Conservation (phyloP, 176 grass and related monocot species). For the Pontederia crassipes region DNA sequence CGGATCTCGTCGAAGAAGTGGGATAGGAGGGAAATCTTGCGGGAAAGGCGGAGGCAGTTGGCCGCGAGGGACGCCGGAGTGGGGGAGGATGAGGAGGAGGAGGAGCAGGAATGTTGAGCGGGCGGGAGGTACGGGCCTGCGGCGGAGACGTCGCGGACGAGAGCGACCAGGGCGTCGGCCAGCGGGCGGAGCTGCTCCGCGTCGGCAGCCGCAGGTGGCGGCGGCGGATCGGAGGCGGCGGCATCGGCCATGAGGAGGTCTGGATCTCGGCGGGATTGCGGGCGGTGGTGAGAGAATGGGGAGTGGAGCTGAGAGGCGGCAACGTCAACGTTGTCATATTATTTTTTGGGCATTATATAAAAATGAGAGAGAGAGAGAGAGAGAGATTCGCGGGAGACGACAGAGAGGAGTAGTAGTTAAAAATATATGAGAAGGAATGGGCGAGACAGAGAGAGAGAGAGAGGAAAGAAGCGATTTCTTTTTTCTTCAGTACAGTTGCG, state of each 20-base stretch:
- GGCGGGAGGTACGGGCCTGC: constrained; percentile 9
- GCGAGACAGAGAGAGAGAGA: background rate
- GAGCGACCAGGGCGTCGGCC: constrained; percentile 41
- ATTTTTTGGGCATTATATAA: constrained; percentile 26
- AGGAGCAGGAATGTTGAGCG: background rate
- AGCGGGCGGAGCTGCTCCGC: background rate
- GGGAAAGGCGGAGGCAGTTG: constrained; percentile 60
- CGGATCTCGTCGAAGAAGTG: constrained; percentile 69
- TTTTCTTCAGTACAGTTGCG: background rate
- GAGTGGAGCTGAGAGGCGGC: constrained; percentile 18
- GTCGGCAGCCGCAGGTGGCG: background rate
- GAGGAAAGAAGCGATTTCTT: background rate
- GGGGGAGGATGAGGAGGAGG: background rate
- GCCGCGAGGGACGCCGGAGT: constrained; percentile 40
- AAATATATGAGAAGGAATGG: background rate
- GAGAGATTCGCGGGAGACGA: constrained; percentile 11
- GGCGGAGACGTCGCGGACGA: constrained; percentile 15
- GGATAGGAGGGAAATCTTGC: constrained; percentile 79
- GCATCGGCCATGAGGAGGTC: background rate
- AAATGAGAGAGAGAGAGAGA: constrained; percentile 13
- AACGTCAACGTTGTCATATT: constrained; percentile 38
- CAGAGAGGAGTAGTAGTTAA: background rate
- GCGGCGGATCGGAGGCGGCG: constrained; percentile 5
- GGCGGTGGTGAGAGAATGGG: background rate
- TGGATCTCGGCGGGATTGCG: no score